A percentile compares a stretch with the other conserved stretches of the same genome.
Conservation (phyloP, 2,329 filamentous ascomycete species). For the Penicillium polonicum region DNA sequence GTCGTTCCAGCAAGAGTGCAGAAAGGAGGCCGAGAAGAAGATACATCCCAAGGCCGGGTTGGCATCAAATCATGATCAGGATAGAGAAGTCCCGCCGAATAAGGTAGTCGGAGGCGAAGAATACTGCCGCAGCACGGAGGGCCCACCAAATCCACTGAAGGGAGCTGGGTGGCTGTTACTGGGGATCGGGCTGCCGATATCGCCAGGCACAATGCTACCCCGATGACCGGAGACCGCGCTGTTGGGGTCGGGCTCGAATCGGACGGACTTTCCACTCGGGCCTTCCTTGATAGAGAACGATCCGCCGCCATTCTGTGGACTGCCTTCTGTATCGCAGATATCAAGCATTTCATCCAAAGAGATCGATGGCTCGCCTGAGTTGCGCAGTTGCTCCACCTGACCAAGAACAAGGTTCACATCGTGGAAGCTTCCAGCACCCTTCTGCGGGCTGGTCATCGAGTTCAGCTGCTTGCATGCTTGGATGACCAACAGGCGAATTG, state of each 20-base stretch:
- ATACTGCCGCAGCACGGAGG: constrained; percentile 38
- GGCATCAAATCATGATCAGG: constrained; percentile 5
- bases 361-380: constrained; percentile 56
- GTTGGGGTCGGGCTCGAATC: constrained; percentile 54
- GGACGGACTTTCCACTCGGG: constrained; percentile 44
- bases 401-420: constrained; percentile 62
- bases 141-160: constrained; percentile 38
- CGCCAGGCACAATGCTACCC: constrained; percentile 55
- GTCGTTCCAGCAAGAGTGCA: constrained; percentile 16
- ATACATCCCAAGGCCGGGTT: neutral
- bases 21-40: constrained; percentile 6
- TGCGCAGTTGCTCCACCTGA: constrained; percentile 65
- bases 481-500: constrained; percentile 72
- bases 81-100: constrained; percentile 29
- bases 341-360: constrained; percentile 70
- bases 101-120: constrained; percentile 39
- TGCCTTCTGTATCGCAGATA: constrained; percentile 89
- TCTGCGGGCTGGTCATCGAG: constrained; percentile 37
- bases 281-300: constrained; percentile 69
- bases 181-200: constrained; percentile 67
- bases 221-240: constrained; percentile 45
- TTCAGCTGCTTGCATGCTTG: constrained; percentile 70
- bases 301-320: constrained; percentile 82
- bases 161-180: constrained; percentile 41
- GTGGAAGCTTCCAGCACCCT: constrained; percentile 63